Conservation (phyloP, 2,329 filamentous ascomycete species). For the Ophiobolus disseminans region DNA sequence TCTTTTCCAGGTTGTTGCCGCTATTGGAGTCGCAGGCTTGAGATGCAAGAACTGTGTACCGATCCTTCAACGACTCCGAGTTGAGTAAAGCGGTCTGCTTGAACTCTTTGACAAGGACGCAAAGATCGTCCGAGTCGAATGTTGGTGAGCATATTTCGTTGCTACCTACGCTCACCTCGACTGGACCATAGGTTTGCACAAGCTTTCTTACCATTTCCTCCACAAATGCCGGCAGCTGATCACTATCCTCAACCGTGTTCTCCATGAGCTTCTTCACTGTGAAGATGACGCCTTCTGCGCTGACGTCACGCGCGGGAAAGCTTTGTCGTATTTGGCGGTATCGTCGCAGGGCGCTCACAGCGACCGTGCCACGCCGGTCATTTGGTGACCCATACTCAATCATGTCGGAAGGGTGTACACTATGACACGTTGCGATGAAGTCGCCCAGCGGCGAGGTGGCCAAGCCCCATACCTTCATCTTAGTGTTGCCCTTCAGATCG, state of each 20-base stretch:
- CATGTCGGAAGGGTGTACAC: constrained; percentile 64
- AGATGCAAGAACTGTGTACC: constrained; percentile 40
- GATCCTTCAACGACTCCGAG: constrained; percentile 34
- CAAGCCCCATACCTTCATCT: constrained; percentile 63
- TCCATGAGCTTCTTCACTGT: constrained; percentile 44
- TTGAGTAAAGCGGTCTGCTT: constrained; percentile 36
- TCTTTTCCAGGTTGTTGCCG: constrained; percentile 24
- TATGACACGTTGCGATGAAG: constrained; percentile 58
- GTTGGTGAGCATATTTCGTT: neutral
- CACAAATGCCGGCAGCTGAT: constrained; percentile 30
- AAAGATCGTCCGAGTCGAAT: constrained; percentile 6
- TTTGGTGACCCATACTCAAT: constrained; percentile 62
- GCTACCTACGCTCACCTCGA: neutral
- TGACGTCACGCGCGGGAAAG: constrained; percentile 28
- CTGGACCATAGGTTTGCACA: constrained; percentile 21
- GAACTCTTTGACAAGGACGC: constrained; percentile 20
- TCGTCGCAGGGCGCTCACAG: constrained; percentile 31
- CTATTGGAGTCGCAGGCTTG: constrained; percentile 30
- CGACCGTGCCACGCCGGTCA: constrained; percentile 53
- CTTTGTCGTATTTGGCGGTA: constrained; percentile 22
- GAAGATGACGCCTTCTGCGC: constrained; percentile 44
- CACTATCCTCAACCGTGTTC: constrained; percentile 34
- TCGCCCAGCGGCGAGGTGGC: constrained; percentile 56
- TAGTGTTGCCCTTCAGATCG: constrained; percentile 58
- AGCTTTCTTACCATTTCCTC: constrained; percentile 32